Conservation (phyloP, 306 rosid species). For the Canavalia gladiata region DNA sequence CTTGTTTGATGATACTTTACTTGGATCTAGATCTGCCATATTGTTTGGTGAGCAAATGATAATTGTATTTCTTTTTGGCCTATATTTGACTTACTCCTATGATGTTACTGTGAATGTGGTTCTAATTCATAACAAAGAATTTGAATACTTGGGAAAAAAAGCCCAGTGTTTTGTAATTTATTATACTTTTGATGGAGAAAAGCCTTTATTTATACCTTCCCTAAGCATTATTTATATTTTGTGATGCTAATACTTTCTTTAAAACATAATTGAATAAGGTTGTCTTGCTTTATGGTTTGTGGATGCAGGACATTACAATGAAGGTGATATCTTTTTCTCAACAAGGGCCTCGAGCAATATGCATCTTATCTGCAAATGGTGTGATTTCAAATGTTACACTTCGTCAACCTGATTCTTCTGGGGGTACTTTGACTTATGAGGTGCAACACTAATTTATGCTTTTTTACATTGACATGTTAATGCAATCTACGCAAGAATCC, state of each 20-base stretch:
- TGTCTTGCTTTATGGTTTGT: conserved; percentile 44
- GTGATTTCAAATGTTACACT: conserved; percentile 78
- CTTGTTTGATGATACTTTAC: no score
- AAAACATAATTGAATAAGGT: conserved; percentile 33
- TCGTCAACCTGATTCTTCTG: conserved; percentile 84
- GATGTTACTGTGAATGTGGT: background rate
- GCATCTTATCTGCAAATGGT: conserved; percentile 83
- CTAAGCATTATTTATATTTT: background rate
- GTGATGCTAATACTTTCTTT: background rate
- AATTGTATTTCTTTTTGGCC: background rate
- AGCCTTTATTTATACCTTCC: background rate
- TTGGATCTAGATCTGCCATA: background rate
- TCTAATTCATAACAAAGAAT: background rate
- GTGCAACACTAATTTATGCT: conserved; percentile 50
- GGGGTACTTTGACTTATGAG: conserved; percentile 80
- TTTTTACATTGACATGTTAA: background rate
- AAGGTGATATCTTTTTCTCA: conserved; percentile 79
- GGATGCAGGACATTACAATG: conserved; percentile 74
- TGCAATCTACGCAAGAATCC: conserved; percentile 19
- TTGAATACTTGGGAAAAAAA: background rate
- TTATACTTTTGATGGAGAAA: background rate
- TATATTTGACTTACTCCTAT: background rate
- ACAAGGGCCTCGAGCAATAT: conserved; percentile 88
- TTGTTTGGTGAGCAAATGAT: background rate
- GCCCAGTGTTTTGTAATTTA: background rate